Evolutionary conservation across 192 early-diverging fungal genomes (phyloP).

Genomic region (Gryganskiella cystojenkinii): DNA sequence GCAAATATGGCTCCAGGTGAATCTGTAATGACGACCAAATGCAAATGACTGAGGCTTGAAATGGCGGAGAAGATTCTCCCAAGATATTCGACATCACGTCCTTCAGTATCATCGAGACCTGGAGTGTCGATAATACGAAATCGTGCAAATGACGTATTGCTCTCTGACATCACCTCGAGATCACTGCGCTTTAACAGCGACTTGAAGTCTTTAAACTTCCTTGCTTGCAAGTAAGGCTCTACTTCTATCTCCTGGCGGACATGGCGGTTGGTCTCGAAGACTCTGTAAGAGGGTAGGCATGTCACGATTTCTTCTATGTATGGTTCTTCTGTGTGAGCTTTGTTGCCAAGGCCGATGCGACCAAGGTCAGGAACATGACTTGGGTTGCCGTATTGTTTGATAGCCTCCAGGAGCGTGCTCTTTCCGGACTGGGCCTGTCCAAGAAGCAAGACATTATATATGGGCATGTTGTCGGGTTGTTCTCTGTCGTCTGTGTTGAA

Average conservation of each 20-base stretch:
- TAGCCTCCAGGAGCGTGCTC: neutral
- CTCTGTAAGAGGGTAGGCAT: conserved; percentile 1
- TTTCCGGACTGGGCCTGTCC: neutral
- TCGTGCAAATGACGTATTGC: neutral
- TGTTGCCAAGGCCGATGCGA: conserved; percentile 5
- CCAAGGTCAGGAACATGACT: neutral
- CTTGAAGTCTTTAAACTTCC: neutral
- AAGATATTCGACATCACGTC: conserved; percentile 9
- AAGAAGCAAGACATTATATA: neutral
- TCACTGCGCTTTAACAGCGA: neutral
- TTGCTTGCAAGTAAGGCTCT: neutral
- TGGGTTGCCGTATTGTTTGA: neutral
- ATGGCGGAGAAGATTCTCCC: conserved; percentile 6
- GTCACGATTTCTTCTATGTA: conserved; percentile 10
- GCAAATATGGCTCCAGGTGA: neutral
- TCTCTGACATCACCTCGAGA: neutral
- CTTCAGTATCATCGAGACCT: conserved; percentile 7
- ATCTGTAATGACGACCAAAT: conserved; percentile 15
- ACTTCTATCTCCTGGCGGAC: conserved; percentile 7
- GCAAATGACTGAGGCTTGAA: neutral
- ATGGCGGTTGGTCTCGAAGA: conserved; percentile 8
- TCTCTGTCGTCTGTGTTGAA: neutral
- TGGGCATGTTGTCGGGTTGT: neutral
- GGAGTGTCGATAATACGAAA: conserved; percentile 18
- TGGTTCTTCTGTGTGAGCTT: neutral